Conservation (phyloP, 208 protist genomes). For the Trypanosoma conorhini region DNA sequence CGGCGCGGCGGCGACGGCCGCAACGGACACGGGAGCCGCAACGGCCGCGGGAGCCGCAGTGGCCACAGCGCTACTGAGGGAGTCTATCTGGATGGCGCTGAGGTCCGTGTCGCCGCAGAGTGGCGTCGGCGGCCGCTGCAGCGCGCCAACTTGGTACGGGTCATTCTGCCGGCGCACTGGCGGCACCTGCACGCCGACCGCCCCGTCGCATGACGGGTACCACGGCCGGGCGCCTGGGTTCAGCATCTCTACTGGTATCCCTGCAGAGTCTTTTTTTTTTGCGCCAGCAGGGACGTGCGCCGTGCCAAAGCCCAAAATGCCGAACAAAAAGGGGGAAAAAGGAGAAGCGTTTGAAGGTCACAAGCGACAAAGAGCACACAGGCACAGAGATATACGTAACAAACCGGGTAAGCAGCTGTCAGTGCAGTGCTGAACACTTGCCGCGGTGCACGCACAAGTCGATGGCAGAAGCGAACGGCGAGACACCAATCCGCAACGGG, state of each 20-base stretch:
- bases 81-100: slow-evolving; percentile 10
- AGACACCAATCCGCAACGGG: no score
- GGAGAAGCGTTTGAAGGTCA: background rate
- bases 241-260: slow-evolving; percentile 24
- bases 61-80: slow-evolving; percentile 2
- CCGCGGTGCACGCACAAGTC: background rate
- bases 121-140: slow-evolving; percentile 21
- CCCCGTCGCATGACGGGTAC: slow-evolving; percentile 25
- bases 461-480: background rate
- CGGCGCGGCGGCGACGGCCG: background rate
- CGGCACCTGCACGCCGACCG: background rate
- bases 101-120: slow-evolving; percentile 22
- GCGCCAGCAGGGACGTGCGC: background rate
- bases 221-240: slow-evolving; percentile 42
- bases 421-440: no score
- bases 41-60: background rate
- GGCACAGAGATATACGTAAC: slow-evolving; percentile 1
- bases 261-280: slow-evolving; percentile 14
- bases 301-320: background rate
- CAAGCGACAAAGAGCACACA: slow-evolving; percentile 1
- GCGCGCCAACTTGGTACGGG: slow-evolving; percentile 14
- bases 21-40: background rate
- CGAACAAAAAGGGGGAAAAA: slow-evolving; percentile 17
- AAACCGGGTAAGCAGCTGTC: background rate
- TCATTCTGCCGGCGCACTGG: slow-evolving; percentile 25